Percentiles rank a stretch among this genome's conserved stretches.
These are phyloP conservation scores for Oryza nivara DNA, from an alignment of 176 grass and related monocot genomes.

Conservation along the genomic window DNA sequence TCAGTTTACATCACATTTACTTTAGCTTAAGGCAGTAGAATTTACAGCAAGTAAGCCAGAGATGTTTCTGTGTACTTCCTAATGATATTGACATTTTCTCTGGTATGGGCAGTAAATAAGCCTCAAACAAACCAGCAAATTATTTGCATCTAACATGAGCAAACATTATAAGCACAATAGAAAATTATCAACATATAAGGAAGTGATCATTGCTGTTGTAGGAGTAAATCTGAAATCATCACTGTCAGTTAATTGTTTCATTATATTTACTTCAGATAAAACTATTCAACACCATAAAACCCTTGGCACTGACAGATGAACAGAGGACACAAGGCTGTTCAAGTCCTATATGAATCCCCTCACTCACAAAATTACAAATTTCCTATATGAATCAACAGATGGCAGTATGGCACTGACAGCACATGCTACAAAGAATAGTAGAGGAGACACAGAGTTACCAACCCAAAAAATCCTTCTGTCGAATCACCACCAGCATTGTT, in stretches of 20 bases:
- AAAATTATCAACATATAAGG: neutral
- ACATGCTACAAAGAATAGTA: conserved; percentile 25
- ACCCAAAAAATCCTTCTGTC: conserved; percentile 82
- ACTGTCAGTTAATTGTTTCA: neutral
- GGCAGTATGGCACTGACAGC: conserved; percentile 6
- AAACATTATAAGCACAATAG: neutral
- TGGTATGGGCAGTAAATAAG: neutral
- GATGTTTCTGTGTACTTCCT: neutral
- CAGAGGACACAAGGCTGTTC: neutral
- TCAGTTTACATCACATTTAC: neutral
- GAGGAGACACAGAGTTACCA: conserved; percentile 28
- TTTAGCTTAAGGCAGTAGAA: neutral
- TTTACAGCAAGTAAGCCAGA: neutral
- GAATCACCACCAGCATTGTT: conserved; percentile 91
- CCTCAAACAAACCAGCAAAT: neutral
- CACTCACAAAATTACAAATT: neutral
- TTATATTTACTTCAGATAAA: neutral
- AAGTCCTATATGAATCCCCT: neutral
- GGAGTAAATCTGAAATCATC: conserved; percentile 15
- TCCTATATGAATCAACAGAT: neutral
- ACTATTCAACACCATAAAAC: neutral
- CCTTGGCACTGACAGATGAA: too few species aligned
- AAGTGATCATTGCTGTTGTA: neutral
- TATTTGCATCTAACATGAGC: neutral
- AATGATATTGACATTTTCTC: conserved; percentile 5